Evolutionary conservation across 345 rosid species (phyloP).

Genomic region (Aegle marmelos): DNA sequence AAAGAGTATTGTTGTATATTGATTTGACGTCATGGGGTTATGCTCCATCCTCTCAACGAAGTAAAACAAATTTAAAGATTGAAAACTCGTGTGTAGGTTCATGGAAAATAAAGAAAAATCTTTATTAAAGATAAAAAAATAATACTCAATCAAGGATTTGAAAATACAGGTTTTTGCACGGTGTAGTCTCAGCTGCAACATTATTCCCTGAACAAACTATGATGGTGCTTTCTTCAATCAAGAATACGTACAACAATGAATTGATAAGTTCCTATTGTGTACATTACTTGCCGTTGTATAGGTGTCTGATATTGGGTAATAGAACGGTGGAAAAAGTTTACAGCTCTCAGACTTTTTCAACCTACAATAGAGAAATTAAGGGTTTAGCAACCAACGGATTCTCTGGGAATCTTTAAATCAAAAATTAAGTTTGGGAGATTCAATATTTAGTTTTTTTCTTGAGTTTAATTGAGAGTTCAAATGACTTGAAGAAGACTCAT

Average conservation of each 20-base stretch:
- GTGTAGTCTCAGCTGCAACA: not conserved
- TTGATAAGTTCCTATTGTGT: not conserved
- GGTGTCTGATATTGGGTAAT: not conserved
- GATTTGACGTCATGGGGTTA: no score
- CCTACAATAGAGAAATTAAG: conserved; percentile 29
- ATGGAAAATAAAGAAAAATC: no score
- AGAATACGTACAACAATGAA: no score
- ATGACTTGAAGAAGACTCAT: conserved; percentile 82
- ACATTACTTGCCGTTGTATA: not conserved
- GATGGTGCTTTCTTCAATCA: no score
- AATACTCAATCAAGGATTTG: no score
- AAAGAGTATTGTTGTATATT: no score
- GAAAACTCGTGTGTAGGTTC: no score
- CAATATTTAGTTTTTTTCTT: not conserved
- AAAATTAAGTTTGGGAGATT: not conserved
- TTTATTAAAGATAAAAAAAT: no score
- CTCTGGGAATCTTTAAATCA: not conserved
- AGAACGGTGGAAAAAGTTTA: not conserved
- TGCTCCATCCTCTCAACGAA: no score
- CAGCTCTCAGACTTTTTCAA: conserved; percentile 58
- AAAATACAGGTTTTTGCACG: no score
- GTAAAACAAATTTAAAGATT: no score
- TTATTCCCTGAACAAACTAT: not conserved
- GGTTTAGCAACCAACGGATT: not conserved
- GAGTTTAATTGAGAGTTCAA: conserved; percentile 6